phyloP scores from a whole-genome alignment of 768 basidiomycete species.

The Tephrocybe sp. region DNA sequence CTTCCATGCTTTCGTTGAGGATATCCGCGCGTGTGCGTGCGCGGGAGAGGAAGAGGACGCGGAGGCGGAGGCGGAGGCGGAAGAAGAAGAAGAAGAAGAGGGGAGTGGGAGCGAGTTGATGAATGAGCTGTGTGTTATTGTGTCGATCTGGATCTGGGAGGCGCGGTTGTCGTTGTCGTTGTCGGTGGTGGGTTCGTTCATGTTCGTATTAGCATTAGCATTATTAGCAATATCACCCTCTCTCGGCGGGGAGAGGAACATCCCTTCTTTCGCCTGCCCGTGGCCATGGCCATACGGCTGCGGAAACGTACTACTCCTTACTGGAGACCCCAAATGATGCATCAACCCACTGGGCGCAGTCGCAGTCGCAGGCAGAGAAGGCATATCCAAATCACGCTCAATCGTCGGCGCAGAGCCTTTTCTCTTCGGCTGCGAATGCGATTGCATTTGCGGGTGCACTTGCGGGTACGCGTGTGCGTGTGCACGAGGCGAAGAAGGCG shows the following conservation, averaged over 20 bases:
- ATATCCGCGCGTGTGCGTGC: too few species aligned
- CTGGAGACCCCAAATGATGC: too few species aligned
- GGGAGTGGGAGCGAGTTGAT: slow-evolving; percentile 59
- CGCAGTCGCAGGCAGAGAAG: too few species aligned
- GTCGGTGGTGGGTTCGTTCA: slow-evolving; percentile 24
- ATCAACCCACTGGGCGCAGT: too few species aligned
- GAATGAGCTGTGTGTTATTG: slow-evolving; percentile 73
- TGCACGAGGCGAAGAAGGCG: slow-evolving; percentile 44
- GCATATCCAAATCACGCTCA: too few species aligned
- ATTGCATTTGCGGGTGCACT: slow-evolving; percentile 54
- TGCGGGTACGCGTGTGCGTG: slow-evolving; percentile 55
- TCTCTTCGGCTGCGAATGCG: slow-evolving; percentile 24
- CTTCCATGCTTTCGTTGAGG: slow-evolving; percentile 71
- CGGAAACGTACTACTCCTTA: slow-evolving; percentile 12
- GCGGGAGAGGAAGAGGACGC: too few species aligned
- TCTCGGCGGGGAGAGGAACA: too few species aligned
- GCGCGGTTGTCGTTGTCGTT: slow-evolving; percentile 46
- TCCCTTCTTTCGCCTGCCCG: too few species aligned
- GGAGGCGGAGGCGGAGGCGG: too few species aligned
- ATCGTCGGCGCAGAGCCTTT: slow-evolving; percentile 41
- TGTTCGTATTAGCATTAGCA: too few species aligned
- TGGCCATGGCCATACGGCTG: not conserved
- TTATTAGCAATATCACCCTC: too few species aligned
- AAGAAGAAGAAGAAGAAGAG: too few species aligned
- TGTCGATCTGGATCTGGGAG: slow-evolving; percentile 82